These are phyloP conservation scores for Trametes coccinea DNA, from an alignment of 768 basidiomycete species.

Conservation along the genomic window DNA sequence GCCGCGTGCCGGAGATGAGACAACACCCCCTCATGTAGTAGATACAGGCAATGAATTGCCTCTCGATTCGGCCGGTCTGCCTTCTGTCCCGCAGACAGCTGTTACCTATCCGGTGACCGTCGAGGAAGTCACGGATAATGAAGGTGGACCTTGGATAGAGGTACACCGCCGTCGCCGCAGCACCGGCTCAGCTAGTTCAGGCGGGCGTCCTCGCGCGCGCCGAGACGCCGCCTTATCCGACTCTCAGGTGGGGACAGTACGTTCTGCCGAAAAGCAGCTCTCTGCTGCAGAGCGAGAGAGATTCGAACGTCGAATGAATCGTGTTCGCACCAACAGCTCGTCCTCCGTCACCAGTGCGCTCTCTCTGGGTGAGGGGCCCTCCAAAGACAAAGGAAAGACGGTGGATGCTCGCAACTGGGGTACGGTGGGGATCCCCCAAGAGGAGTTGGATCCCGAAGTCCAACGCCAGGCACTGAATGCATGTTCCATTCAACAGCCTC, in stretches of 20 bases:
- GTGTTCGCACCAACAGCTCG: too few relatives aligned
- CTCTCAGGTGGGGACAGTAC: background rate
- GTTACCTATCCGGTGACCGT: constrained; percentile 5
- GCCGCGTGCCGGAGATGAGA: too few relatives aligned
- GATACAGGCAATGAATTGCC: background rate
- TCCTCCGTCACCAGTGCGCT: background rate
- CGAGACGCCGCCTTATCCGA: too few relatives aligned
- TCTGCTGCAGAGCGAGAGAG: background rate
- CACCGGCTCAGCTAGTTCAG: too few relatives aligned
- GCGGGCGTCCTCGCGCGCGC: too few relatives aligned
- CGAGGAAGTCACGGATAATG: constrained; percentile 12
- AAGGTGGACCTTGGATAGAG: background rate
- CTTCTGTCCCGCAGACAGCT: too few relatives aligned
- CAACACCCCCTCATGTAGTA: background rate
- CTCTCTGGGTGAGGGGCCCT: constrained; percentile 15
- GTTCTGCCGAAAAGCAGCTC: background rate
- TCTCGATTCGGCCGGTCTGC: background rate
- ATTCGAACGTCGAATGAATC: background rate
- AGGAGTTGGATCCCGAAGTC: constrained; percentile 20
- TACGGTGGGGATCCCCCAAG: constrained; percentile 8
- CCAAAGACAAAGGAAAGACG: constrained; percentile 20
- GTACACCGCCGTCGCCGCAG: background rate
- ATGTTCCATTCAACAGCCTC: too few relatives aligned
- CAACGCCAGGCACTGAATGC: constrained; percentile 15
- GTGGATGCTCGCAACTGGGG: constrained; percentile 28